phyloP scores from a whole-genome alignment of 306 rosid species.

The Pterocarpus macrocarpus region DNA sequence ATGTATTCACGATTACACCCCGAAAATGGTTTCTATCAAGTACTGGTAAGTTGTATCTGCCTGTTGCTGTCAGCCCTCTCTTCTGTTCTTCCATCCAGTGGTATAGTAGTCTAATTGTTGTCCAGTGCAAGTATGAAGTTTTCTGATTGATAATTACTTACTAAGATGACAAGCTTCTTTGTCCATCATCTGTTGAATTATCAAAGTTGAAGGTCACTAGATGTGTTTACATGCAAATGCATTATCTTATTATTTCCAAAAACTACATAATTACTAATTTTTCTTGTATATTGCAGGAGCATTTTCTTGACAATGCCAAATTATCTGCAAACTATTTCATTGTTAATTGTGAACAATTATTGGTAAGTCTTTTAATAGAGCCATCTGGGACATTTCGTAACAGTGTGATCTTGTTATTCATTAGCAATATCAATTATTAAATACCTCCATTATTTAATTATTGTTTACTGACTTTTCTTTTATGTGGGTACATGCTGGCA shows the following conservation, averaged over 20 bases:
- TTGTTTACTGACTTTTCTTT: constrained; percentile 27
- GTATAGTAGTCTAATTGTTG: constrained; percentile 19
- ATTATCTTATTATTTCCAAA: constrained; percentile 31
- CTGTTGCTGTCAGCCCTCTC: constrained; percentile 11
- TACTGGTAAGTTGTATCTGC: constrained; percentile 67
- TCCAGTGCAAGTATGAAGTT: constrained; percentile 8
- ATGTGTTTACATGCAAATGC: constrained; percentile 33
- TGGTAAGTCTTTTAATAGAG: constrained; percentile 67
- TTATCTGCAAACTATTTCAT: constrained; percentile 86
- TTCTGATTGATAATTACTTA: constrained; percentile 10
- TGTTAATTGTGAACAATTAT: constrained; percentile 70
- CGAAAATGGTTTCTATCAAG: constrained; percentile 59
- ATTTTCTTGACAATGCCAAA: constrained; percentile 87
- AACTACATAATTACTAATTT: constrained; percentile 4
- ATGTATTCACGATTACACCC: constrained; percentile 80
- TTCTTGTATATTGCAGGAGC: constrained; percentile 71
- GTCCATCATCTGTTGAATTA: constrained; percentile 19
- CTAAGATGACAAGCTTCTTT: constrained; percentile 8
- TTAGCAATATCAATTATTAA: constrained; percentile 10
- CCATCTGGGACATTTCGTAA: constrained; percentile 27
- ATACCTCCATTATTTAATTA: constrained; percentile 32
- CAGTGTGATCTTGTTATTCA: constrained; percentile 40
- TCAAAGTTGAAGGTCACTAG: constrained; percentile 18
- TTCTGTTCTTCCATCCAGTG: constrained; percentile 26
- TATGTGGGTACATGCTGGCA: constrained; percentile 46